Base-by-base conservation (phyloP, 225 moss, liverwort and hornwort species). In the Antitrichia curtipendula region DNA sequence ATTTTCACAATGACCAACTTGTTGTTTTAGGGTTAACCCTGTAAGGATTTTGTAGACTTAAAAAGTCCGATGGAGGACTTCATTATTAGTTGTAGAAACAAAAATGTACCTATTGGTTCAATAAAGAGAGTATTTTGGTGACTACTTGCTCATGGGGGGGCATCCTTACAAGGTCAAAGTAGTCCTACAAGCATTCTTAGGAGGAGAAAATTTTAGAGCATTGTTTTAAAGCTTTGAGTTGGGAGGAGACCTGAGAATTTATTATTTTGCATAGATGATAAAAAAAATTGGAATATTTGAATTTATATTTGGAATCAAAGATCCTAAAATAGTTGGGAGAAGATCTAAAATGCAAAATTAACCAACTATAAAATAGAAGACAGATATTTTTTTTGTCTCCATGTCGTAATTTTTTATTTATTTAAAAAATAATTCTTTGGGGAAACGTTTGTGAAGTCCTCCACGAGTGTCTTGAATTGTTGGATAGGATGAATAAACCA, bases 1-100 rank as follows among this genome's bases (percentile, higher is more conserved):
- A n/a, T n/a, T n/a, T n/a, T n/a, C n/a, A n/a, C n/a, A n/a, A 0
- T 29, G 29, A 29, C 0, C 2, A 45, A 10, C 6, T 2, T 0
- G 4, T 45, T 0, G 1, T 45, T 72, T 29, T 2, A 28, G 1
- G 0, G 4, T 29, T 43, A 15, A 45, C 6, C 4, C 1, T 41
- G 0, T 45, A 18, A 17, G 1, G 8, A 10, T 0, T 0, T 29
- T 45, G 10, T 17, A 29, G 6, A 17, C 17, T 45, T 43, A 16
- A 16, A 43, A 45, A 7, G 28, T 45, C 0, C 0, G 0, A 27
- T 43, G 2, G 28, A 16, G 10, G 45, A 45, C 10, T 29, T 45
- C 5, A 28, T 2, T 72, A 0, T 28, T 6, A 10, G 45, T 2
- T 16, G 3, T 3, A 27, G 5, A 41, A 27, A 27, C 2, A 16